phyloP scores from a whole-genome alignment of 805 yeast genomes.

The Lachancea dasiensis region DNA sequence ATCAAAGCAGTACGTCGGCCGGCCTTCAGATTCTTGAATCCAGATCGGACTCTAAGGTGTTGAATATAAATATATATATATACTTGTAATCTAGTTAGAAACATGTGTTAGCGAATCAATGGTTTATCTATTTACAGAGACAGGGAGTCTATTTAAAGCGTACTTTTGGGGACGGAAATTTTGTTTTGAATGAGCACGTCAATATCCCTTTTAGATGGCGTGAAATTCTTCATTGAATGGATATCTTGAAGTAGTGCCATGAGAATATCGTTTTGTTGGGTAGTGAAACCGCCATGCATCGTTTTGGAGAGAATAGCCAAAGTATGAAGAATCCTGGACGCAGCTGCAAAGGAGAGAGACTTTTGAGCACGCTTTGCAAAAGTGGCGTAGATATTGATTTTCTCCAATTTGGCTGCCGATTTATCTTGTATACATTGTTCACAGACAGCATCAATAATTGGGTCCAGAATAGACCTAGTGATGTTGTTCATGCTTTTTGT shows the following conservation, averaged over 20 bases:
- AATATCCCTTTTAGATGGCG: constrained; percentile 14
- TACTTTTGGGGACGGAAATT: constrained; percentile 11
- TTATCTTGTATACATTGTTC: constrained; percentile 14
- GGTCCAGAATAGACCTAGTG: constrained; percentile 14
- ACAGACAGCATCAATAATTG: constrained; percentile 20
- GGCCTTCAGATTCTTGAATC: too few species aligned
- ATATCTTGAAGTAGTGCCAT: constrained; percentile 12
- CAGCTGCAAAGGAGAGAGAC: constrained; percentile 9
- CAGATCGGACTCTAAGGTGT: too few species aligned
- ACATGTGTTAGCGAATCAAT: too few species aligned
- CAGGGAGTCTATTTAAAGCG: constrained; percentile 1
- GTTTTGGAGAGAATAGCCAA: constrained; percentile 13
- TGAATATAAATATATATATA: too few species aligned
- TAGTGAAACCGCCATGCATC: constrained; percentile 10
- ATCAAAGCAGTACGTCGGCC: too few species aligned
- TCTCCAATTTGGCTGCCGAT: constrained; percentile 14
- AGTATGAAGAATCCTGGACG: constrained; percentile 14
- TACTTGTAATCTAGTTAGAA: too few species aligned
- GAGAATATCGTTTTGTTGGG: constrained; percentile 9
- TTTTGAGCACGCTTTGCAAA: constrained; percentile 16
- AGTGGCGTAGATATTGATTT: constrained; percentile 15
- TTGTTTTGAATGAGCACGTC: constrained; percentile 13
- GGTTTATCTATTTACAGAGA: constrained; percentile 9
- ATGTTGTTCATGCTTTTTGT: constrained; percentile 4
- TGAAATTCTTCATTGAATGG: constrained; percentile 11